Evolutionary conservation across 169 alveolate species (phyloP).

Genomic region (Plasmodium cynomolgi): DNA sequence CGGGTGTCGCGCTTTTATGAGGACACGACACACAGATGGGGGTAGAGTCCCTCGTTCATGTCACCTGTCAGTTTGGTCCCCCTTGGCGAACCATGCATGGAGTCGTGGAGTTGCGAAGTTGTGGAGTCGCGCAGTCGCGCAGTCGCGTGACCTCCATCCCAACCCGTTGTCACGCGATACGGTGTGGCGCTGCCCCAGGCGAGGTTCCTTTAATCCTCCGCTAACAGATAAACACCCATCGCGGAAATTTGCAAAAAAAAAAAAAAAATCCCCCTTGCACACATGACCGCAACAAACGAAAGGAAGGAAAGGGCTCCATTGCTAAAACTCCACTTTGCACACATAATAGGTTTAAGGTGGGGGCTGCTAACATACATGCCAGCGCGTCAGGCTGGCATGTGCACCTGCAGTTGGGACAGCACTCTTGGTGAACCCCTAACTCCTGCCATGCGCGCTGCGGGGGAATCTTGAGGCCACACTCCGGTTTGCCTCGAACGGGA

Average conservation of each 20-base stretch:
- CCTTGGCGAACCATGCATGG: not conserved
- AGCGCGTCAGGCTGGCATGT: not conserved
- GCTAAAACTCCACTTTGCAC: not conserved
- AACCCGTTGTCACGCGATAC: not conserved
- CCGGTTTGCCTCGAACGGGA: not conserved
- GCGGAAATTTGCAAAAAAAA: not conserved
- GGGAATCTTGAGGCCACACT: not conserved
- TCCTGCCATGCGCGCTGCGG: not conserved
- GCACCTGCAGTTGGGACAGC: not conserved
- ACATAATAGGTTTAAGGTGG: not conserved
- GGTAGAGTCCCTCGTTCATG: not conserved
- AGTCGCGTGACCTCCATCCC: not conserved
- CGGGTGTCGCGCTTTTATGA: not conserved
- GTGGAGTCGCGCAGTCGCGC: no score
- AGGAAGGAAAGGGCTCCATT: not conserved
- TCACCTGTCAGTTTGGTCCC: not conserved
- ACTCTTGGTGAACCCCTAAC: not conserved
- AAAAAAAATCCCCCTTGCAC: not conserved
- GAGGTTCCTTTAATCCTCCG: no score
- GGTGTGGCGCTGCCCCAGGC: not conserved
- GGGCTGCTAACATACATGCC: not conserved
- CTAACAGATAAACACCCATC: not conserved
- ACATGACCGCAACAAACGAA: not conserved
- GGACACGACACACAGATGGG: not conserved
- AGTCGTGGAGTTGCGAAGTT: not conserved